phyloP scores from a whole-genome alignment of 1,284 basidiomycete genomes.

The Trichosporon faecale region DNA sequence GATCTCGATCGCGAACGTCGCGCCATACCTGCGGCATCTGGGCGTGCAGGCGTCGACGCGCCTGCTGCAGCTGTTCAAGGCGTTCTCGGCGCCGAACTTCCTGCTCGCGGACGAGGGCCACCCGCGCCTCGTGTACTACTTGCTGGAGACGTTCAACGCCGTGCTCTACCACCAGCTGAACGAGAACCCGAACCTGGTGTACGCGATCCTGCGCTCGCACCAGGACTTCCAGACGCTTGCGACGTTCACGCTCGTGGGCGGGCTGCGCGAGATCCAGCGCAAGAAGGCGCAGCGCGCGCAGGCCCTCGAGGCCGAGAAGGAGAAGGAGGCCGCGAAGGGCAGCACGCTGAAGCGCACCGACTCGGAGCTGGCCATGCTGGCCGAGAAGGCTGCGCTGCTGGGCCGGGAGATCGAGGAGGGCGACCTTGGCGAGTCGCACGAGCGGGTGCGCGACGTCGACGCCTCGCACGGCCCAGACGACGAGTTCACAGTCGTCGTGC shows the following conservation, averaged over 20 bases:
- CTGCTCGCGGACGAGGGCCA: constrained; percentile 89
- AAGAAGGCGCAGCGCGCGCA: constrained; percentile 65
- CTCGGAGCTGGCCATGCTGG: constrained; percentile 45
- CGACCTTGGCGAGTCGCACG: constrained; percentile 21
- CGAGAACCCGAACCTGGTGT: constrained; percentile 83
- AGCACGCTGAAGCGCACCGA: constrained; percentile 30
- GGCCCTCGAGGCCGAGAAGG: constrained; percentile 28
- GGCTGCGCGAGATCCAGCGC: constrained; percentile 76
- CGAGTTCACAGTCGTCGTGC: constrained; percentile 11
- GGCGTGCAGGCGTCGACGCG: constrained; percentile 76
- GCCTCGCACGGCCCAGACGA: not conserved
- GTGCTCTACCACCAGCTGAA: constrained; percentile 64
- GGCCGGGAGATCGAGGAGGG: constrained; percentile 35
- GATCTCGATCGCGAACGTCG: constrained; percentile 81
- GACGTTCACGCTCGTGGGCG: constrained; percentile 77
- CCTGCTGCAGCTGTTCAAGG: constrained; percentile 79
- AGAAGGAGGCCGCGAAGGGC: constrained; percentile 18
- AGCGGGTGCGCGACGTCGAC: not conserved
- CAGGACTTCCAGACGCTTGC: constrained; percentile 81
- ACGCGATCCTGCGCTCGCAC: constrained; percentile 77
- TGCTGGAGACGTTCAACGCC: constrained; percentile 80
- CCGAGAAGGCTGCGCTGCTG: constrained; percentile 48
- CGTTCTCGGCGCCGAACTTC: constrained; percentile 84
- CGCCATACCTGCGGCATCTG: constrained; percentile 78
- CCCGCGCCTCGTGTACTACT: constrained; percentile 72